A percentile compares a stretch with the other conserved stretches of the same genome.
Conservation (phyloP, 1,284 basidiomycete species). For the Ceratobasidium sp. region DNA sequence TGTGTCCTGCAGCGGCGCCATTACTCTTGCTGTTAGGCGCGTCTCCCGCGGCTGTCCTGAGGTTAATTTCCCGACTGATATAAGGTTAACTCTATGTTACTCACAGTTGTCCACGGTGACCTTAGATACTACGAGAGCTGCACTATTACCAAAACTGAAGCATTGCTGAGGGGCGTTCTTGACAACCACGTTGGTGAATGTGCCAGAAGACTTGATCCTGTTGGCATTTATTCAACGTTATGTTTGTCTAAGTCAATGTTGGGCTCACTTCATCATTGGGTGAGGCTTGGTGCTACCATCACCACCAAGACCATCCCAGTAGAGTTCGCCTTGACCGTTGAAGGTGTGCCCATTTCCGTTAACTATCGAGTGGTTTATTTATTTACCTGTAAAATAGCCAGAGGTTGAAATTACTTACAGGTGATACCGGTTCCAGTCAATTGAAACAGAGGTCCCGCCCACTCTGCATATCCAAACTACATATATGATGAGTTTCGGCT, state of each 20-base stretch:
- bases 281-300: slow-evolving; percentile 64
- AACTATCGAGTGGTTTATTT: slow-evolving; percentile 56
- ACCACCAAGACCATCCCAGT: slow-evolving; percentile 66
- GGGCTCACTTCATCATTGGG: slow-evolving; percentile 57
- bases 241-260: background rate
- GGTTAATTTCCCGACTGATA: background rate
- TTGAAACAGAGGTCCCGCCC: slow-evolving; percentile 64
- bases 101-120: slow-evolving; percentile 61
- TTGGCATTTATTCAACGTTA: background rate
- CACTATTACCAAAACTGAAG: slow-evolving; percentile 59
- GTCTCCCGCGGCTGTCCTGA: slow-evolving; percentile 58
- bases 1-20: slow-evolving; percentile 60
- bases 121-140: slow-evolving; percentile 55
- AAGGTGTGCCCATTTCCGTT: slow-evolving; percentile 65
- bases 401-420: background rate
- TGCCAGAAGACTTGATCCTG: slow-evolving; percentile 67
- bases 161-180: slow-evolving; percentile 63
- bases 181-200: slow-evolving; percentile 63
- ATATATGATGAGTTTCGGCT: background rate
- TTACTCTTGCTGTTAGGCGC: slow-evolving; percentile 64
- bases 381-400: slow-evolving; percentile 1
- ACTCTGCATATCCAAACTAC: slow-evolving; percentile 61
- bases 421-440: slow-evolving; percentile 49
- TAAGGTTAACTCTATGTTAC: slow-evolving; percentile 8
- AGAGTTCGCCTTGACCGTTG: slow-evolving; percentile 64